Evolutionary conservation across 495 filamentous ascomycete genomes (phyloP), one percentile per base, ranked within the genome.

Genomic region (Amniculicola lignicola): DNA sequence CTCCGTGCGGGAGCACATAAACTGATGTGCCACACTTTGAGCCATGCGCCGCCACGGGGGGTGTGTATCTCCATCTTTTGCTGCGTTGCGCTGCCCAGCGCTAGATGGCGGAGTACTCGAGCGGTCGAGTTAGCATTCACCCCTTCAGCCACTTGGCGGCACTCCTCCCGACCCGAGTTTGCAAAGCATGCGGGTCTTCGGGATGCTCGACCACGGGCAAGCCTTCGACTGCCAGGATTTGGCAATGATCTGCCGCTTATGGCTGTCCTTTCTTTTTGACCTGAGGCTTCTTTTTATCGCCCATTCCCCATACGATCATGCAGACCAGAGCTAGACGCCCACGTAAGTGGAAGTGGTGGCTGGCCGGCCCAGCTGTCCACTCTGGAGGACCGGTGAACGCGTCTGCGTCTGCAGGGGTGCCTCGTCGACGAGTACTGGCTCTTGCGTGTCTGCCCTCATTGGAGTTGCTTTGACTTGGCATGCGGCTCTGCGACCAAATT

Each of bases 401-500:
- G 9, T 40, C 7, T 18, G 6, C 6, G 25, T 1, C 4, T 44
- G 49, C 60, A 59, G 60, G 37, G 37, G 16, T 40, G 9, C 6
- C 10, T 9, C 6, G 9, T 19, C 37, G 29, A 33, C 29, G 10
- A 40, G 16, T 24, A 7, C 2, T 18, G 25, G 21, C 48, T 21
- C 36, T 14, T 21, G 2, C 42, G 14, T 22, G 22, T 33, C 9
- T 18, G 21, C n/a, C 40, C 36, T 22, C 36, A 39, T 42, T 50
- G 19, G n/a, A n/a, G 51, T 15, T 14, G 46, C 18, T 35, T 11
- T 25, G n/a, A 25, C 15, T 0, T 12, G 19, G 12, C 4, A 52
- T 64, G 61, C 56, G 61, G 61, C 61, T 64, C 61, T 64, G 55
- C 56, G 38, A 39, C 10, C 15, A 45, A 21, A 24, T 24, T 23